These are phyloP conservation scores for Cyclaneusma minus DNA, from an alignment of 2,329 filamentous ascomycete genomes.

Conservation along the genomic window DNA sequence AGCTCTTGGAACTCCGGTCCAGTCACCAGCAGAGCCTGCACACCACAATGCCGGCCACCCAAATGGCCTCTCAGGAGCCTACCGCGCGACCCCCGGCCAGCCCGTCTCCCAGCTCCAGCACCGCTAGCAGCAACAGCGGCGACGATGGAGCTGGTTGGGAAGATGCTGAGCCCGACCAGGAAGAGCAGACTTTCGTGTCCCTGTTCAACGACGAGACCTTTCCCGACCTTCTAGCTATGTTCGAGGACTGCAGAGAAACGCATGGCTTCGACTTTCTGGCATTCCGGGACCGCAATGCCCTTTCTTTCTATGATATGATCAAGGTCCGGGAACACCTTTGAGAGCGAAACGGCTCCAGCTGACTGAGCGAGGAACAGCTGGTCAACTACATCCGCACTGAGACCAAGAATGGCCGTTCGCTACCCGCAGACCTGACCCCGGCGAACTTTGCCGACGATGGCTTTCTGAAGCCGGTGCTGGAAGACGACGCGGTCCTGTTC, in stretches of 20 bases:
- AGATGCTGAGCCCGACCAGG: conserved; percentile 43
- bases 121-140: no score
- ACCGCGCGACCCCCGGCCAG: no score
- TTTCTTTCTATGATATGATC: conserved; percentile 61
- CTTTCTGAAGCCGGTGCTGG: conserved; percentile 69
- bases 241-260: conserved; percentile 50
- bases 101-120: no score
- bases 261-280: conserved; percentile 52
- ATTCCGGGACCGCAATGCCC: conserved; percentile 35
- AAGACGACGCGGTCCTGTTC: conserved; percentile 81
- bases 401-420: conserved; percentile 26
- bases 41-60: no score
- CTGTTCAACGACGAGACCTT: conserved; percentile 55
- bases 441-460: conserved; percentile 59
- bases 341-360: no score
- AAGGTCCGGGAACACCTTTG: no score
- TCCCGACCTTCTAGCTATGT: conserved; percentile 46
- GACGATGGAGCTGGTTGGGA: conserved; percentile 35
- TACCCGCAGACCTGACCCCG: conserved; percentile 43
- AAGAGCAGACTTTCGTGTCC: conserved; percentile 48
- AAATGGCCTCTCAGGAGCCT: no score
- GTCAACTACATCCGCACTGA: conserved; percentile 49
- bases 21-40: no score
- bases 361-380: no score
- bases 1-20: no score